These are phyloP conservation scores for Debaryomyces tyrocola DNA, from an alignment of 805 yeast genomes.

Conservation along the genomic window DNA sequence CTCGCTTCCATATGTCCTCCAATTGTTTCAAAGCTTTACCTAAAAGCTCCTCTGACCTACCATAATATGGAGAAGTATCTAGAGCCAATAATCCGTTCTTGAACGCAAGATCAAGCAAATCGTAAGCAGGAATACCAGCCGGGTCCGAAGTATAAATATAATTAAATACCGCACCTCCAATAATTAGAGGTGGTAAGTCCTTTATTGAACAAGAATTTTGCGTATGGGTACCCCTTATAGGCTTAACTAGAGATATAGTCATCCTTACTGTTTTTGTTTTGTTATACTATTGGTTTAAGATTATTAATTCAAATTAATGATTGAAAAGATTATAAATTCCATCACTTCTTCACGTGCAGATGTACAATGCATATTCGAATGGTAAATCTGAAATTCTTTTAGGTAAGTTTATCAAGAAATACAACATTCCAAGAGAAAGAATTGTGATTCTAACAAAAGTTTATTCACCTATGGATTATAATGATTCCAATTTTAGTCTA, in stretches of 20 bases:
- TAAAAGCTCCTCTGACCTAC: constrained; percentile 74
- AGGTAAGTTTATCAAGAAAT: constrained; percentile 19
- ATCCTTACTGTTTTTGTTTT: background rate
- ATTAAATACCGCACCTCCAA: constrained; percentile 91
- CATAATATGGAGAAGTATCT: constrained; percentile 93
- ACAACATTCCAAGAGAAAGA: constrained; percentile 17
- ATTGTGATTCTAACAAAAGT: constrained; percentile 20
- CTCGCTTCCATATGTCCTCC: constrained; percentile 47
- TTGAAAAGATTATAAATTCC: too few relatives aligned
- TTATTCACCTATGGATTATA: constrained; percentile 10
- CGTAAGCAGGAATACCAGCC: constrained; percentile 52
- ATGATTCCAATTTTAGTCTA: constrained; percentile 3
- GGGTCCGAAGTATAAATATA: constrained; percentile 77
- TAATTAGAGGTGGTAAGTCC: constrained; percentile 56
- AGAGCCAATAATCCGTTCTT: constrained; percentile 69
- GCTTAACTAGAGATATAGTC: constrained; percentile 2
- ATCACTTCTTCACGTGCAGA: too few relatives aligned
- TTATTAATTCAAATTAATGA: too few relatives aligned
- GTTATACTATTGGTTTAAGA: background rate
- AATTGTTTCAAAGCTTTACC: constrained; percentile 59
- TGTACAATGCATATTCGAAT: constrained; percentile 12
- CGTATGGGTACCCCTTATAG: constrained; percentile 20
- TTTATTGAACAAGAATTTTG: constrained; percentile 22
- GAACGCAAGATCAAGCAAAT: constrained; percentile 61
- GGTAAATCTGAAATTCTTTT: constrained; percentile 18